Conservation (phyloP, 176 grass and related monocot species). For the Aegilops speltoides region DNA sequence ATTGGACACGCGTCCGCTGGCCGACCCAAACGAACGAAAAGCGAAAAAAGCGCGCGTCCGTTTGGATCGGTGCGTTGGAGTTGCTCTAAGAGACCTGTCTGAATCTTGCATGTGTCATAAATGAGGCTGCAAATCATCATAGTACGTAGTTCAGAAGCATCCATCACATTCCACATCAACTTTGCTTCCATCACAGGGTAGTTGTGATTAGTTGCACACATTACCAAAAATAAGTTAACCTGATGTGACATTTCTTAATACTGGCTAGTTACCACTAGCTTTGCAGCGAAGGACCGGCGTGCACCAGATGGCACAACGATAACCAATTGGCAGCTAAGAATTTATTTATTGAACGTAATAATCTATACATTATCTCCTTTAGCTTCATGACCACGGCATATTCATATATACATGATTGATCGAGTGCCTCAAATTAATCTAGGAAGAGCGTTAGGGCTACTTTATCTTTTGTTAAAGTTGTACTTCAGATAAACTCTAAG, state of each 20-base stretch:
- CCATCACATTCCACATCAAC: constrained; percentile 26
- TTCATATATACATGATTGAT: constrained; percentile 11
- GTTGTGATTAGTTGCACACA: constrained; percentile 33
- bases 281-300: background rate
- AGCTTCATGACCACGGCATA: background rate
- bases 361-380: background rate
- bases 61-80: too few relatives aligned
- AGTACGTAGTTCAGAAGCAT: constrained; percentile 30
- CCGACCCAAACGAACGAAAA: too few relatives aligned
- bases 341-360: background rate
- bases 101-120: background rate
- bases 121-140: constrained; percentile 12
- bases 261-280: background rate
- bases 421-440: background rate
- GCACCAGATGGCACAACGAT: background rate
- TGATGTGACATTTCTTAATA: constrained; percentile 31
- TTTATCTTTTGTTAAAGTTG: background rate
- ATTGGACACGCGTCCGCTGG: too few relatives aligned
- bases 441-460: background rate
- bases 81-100: background rate
- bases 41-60: too few relatives aligned
- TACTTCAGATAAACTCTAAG: background rate
- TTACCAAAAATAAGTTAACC: constrained; percentile 25
- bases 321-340: background rate
- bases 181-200: constrained; percentile 24